These are phyloP conservation scores for Corylus heterophylla DNA, from an alignment of 306 rosid genomes.

Conservation along the genomic window DNA sequence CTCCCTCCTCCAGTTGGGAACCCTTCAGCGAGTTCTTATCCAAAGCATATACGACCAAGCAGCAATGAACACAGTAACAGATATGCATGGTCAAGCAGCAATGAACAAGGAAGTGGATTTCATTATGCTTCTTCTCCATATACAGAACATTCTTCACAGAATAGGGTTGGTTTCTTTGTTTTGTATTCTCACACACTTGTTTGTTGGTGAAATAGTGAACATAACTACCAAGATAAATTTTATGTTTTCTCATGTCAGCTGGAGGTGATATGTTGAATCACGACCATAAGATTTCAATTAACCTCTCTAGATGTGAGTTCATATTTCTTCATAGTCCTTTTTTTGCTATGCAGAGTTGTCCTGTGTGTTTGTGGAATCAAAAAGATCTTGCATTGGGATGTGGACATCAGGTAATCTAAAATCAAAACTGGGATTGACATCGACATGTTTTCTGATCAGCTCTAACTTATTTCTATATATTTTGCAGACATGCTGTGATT, in stretches of 20 bases:
- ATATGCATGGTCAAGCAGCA: background rate
- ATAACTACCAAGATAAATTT: too few relatives aligned
- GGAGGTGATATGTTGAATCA: background rate
- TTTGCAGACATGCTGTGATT: constrained; percentile 14
- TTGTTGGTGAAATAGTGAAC: background rate
- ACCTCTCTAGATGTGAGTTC: background rate
- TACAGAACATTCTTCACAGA: background rate
- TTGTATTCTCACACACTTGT: background rate
- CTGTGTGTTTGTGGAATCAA: constrained; percentile 6
- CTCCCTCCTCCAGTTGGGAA: constrained; percentile 16
- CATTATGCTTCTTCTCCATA: background rate
- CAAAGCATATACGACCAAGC: background rate
- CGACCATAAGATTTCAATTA: background rate
- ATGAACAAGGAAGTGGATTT: background rate
- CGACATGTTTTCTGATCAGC: background rate
- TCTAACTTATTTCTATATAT: background rate
- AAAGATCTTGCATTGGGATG: constrained; percentile 13
- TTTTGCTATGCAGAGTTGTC: background rate
- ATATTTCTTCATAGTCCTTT: background rate
- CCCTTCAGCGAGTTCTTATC: background rate
- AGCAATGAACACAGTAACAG: background rate
- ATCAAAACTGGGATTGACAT: background rate
- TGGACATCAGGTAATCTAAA: constrained; percentile 8
- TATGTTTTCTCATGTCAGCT: background rate
- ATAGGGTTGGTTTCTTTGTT: background rate